Evolutionary conservation across 2,329 filamentous ascomycete genomes (phyloP).

Genomic region (Volutella citrinella): DNA sequence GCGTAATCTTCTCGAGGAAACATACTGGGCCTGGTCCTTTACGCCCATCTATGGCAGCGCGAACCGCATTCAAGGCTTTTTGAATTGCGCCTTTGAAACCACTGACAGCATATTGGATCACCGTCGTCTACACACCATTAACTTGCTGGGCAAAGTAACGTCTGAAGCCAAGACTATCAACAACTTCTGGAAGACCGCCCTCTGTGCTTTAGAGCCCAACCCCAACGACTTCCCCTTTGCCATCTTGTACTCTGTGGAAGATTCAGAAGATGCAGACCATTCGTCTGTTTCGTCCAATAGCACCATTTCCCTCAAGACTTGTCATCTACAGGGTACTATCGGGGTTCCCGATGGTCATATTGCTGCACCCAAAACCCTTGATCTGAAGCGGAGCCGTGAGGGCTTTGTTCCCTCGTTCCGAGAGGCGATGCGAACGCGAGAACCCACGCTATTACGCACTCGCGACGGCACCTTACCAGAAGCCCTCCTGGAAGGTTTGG

Average conservation of each 20-base stretch:
- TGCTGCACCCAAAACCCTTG: slow-evolving; percentile 31
- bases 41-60: slow-evolving; percentile 37
- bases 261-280: slow-evolving; percentile 33
- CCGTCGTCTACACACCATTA: slow-evolving; percentile 32
- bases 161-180: slow-evolving; percentile 31
- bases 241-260: slow-evolving; percentile 38
- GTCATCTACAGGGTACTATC: slow-evolving; percentile 33
- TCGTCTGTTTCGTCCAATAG: slow-evolving; percentile 33
- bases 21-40: slow-evolving; percentile 36
- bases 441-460: slow-evolving; percentile 35
- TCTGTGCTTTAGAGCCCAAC: slow-evolving; percentile 33
- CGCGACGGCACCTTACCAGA: slow-evolving; percentile 52
- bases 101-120: slow-evolving; percentile 32
- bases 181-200: slow-evolving; percentile 31
- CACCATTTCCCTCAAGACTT: slow-evolving; percentile 34
- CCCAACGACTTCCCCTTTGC: slow-evolving; percentile 39
- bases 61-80: slow-evolving; percentile 35
- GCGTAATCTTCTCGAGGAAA: slow-evolving; percentile 37
- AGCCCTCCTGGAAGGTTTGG: slow-evolving; percentile 55
- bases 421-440: slow-evolving; percentile 34
- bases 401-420: slow-evolving; percentile 36
- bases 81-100: slow-evolving; percentile 37
- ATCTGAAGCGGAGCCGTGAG: slow-evolving; percentile 31
- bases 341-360: slow-evolving; percentile 32
- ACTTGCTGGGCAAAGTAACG: slow-evolving; percentile 28